Evolutionary conservation across 2,329 filamentous ascomycete genomes (phyloP).

Genomic region (Fusarium sacchari): DNA sequence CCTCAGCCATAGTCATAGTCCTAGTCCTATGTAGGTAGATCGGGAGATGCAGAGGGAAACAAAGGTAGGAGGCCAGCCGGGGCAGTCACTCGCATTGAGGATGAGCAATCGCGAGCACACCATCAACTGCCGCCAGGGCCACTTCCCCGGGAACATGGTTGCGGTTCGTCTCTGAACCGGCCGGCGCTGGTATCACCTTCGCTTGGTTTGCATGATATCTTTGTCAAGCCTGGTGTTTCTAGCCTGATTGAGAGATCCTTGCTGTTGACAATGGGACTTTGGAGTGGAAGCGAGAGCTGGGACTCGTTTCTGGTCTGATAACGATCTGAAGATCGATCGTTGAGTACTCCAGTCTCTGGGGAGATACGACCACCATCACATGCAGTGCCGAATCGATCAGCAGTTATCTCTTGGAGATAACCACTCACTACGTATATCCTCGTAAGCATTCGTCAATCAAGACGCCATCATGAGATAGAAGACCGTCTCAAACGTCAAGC

Average conservation of each 20-base stretch:
- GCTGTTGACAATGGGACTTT: constrained; percentile 30
- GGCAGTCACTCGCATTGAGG: not conserved
- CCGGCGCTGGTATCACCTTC: constrained; percentile 19
- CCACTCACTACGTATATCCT: not conserved
- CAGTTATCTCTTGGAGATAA: not conserved
- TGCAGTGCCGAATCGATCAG: constrained; percentile 18
- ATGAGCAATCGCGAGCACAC: constrained; percentile 28
- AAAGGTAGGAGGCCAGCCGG: not conserved
- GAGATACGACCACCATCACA: constrained; percentile 29
- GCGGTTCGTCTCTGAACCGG: constrained; percentile 23
- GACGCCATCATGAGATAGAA: constrained; percentile 20
- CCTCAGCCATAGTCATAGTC: constrained; percentile 27
- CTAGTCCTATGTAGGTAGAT: constrained; percentile 23
- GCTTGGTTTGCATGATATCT: constrained; percentile 29
- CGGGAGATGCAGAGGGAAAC: constrained; percentile 19
- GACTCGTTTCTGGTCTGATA: constrained; percentile 37
- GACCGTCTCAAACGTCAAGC: constrained; percentile 20
- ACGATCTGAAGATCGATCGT: constrained; percentile 27
- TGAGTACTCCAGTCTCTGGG: constrained; percentile 4
- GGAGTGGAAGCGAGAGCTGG: constrained; percentile 35
- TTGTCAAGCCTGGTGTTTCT: constrained; percentile 21
- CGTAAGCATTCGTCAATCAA: not conserved
- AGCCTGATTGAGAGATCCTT: constrained; percentile 37
- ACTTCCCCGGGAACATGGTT: constrained; percentile 38
- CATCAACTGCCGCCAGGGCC: constrained; percentile 36